phyloP scores from a whole-genome alignment of 441 rosid species.

The Erysimum pusillum region DNA sequence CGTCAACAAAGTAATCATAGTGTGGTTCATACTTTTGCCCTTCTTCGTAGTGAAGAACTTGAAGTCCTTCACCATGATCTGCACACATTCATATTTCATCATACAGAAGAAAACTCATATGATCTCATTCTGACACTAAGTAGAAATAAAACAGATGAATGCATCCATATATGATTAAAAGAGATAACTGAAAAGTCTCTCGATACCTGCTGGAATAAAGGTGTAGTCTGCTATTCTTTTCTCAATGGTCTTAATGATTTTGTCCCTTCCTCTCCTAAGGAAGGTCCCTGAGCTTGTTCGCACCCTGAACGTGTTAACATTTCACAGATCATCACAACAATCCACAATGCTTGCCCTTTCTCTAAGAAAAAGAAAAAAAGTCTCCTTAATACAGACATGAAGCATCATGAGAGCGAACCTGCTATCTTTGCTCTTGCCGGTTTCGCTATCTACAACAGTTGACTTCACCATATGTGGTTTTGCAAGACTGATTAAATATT shows the following conservation, averaged over 20 bases:
- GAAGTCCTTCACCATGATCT: constrained; percentile 97
- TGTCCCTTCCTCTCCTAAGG: constrained; percentile 78
- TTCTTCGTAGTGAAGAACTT: constrained; percentile 89
- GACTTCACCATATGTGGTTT: constrained; percentile 72
- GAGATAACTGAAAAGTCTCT: background rate
- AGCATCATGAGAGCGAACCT: constrained; percentile 51
- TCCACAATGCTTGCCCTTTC: background rate
- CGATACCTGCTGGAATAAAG: constrained; percentile 80
- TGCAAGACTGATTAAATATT: constrained; percentile 71
- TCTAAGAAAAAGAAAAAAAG: background rate
- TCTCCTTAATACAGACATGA: constrained; percentile 5
- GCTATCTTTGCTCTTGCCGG: constrained; percentile 75
- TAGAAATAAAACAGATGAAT: background rate
- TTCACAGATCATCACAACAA: constrained; percentile 32
- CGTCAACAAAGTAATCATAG: constrained; percentile 87
- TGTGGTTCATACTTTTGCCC: constrained; percentile 95
- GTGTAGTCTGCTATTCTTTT: constrained; percentile 90
- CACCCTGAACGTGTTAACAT: constrained; percentile 59
- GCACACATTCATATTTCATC: constrained; percentile 39
- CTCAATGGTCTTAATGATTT: constrained; percentile 72
- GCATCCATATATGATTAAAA: constrained; percentile 1
- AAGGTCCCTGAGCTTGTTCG: constrained; percentile 94
- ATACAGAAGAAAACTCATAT: constrained; percentile 1
- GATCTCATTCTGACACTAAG: background rate
- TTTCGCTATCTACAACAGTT: constrained; percentile 72